A percentile compares a stretch with the other conserved stretches of the same genome.
phyloP scores from a whole-genome alignment of 352 stramenopile species.

The Phytophthora multivora region DNA sequence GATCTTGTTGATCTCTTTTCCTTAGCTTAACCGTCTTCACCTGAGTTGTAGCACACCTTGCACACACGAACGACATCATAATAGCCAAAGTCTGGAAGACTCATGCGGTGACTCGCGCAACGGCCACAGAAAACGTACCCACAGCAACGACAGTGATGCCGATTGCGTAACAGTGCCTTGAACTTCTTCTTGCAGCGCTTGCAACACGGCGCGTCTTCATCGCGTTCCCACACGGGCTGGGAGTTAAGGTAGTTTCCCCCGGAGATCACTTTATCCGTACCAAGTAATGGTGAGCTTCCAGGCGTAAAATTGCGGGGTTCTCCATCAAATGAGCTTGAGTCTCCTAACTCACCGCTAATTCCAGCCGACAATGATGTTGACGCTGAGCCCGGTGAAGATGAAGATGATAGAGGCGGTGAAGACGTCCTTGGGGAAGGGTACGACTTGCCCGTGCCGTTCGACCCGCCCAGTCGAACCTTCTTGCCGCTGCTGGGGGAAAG shows the following conservation, averaged over 20 bases:
- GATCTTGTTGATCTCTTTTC: conserved; percentile 3
- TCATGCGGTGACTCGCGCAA: conserved; percentile 86
- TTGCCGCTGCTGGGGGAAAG: conserved; percentile 43
- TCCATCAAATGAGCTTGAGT: conserved; percentile 29
- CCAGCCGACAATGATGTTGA: conserved; percentile 34
- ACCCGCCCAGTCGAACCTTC: conserved; percentile 23
- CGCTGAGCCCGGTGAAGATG: conserved; percentile 35
- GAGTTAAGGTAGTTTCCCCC: conserved; percentile 67
- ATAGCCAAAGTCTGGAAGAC: conserved; percentile 86
- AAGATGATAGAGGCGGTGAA: conserved; percentile 38
- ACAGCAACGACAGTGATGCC: conserved; percentile 85
- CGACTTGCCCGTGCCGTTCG: conserved; percentile 15
- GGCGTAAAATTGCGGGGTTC: conserved; percentile 52
- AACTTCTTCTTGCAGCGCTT: conserved; percentile 92
- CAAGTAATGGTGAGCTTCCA: conserved; percentile 66
- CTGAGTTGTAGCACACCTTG: conserved; percentile 80
- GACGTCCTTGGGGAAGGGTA: conserved; percentile 41
- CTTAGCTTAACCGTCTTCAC: conserved; percentile 52
- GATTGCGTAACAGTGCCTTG: conserved; percentile 80
- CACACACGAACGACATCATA: conserved; percentile 88
- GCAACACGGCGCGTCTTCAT: conserved; percentile 82
- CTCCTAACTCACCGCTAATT: conserved; percentile 23
- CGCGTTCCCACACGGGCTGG: conserved; percentile 84
- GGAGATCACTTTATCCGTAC: conserved; percentile 70
- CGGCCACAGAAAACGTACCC: conserved; percentile 85